Evolutionary conservation across 1,139 yeast genomes (phyloP).

Genomic region (Neolecta irregularis): DNA sequence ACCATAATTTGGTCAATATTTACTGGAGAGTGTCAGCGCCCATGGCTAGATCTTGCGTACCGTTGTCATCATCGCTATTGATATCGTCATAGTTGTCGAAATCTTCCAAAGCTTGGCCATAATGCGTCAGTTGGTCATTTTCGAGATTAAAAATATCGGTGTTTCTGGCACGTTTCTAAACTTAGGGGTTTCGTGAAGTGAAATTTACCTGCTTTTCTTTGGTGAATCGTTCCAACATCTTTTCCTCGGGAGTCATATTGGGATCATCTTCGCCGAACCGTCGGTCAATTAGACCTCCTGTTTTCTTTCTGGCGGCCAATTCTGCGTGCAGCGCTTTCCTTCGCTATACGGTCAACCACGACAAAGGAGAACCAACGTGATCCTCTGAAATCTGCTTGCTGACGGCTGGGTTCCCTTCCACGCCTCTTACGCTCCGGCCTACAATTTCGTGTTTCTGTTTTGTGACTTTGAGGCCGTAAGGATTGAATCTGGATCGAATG

Average conservation of each 20-base stretch:
- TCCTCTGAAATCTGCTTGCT: constrained; percentile 68
- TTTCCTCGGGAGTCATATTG: constrained; percentile 65
- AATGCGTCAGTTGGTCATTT: constrained; percentile 62
- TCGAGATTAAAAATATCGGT: constrained; percentile 47
- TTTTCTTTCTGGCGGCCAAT: constrained; percentile 45
- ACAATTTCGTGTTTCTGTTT: constrained; percentile 51
- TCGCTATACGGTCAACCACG: constrained; percentile 28
- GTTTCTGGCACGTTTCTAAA: constrained; percentile 28
- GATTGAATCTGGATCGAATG: constrained; percentile 73
- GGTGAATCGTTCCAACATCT: constrained; percentile 88
- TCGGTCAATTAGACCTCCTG: constrained; percentile 68
- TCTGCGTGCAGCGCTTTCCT: constrained; percentile 51
- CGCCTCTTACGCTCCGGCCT: constrained; percentile 42
- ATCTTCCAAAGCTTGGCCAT: constrained; percentile 49
- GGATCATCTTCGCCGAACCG: constrained; percentile 83
- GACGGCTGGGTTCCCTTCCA: constrained; percentile 58
- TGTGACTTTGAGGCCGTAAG: constrained; percentile 66
- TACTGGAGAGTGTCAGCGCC: constrained; percentile 2
- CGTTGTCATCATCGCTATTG: constrained; percentile 31
- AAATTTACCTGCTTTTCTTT: constrained; percentile 49
- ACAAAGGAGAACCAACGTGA: constrained; percentile 17
- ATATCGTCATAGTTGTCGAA: constrained; percentile 33
- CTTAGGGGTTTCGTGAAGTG: constrained; percentile 22
- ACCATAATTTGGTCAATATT: constrained; percentile 12
- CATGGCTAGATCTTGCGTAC: constrained; percentile 2